Percentiles rank a stretch among this genome's conserved stretches.
These are phyloP conservation scores for Oropetium thomaeum DNA, from an alignment of 176 grass and related monocot genomes.

Conservation along the genomic window DNA sequence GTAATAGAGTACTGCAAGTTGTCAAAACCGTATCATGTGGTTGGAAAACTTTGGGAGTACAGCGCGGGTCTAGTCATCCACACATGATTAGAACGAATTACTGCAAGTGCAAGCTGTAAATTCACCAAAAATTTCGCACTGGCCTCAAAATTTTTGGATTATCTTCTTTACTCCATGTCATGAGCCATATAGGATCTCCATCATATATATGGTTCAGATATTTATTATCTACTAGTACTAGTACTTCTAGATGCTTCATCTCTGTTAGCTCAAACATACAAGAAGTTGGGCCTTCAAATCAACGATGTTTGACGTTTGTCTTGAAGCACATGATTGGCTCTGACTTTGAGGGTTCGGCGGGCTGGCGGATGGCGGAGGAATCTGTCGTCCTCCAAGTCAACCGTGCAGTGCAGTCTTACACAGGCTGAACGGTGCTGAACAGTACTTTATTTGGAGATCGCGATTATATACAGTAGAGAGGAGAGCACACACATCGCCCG, in stretches of 20 bases:
- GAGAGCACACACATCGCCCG: no score
- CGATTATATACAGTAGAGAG: neutral
- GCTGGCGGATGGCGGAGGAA: neutral
- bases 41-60: neutral
- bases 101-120: no score
- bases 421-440: neutral
- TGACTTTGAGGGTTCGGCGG: neutral
- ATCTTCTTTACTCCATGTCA: no score
- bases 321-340: neutral
- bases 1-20: neutral
- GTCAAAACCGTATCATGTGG: constrained; percentile 11
- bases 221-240: no score
- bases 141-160: no score
- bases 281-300: neutral
- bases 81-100: no score
- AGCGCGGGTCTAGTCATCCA: neutral
- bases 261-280: no score
- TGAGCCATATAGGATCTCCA: no score
- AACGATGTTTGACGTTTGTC: neutral
- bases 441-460: neutral
- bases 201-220: no score
- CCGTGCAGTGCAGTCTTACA: neutral
- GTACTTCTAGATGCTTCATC: no score
- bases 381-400: neutral
- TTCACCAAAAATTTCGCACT: no score